Base-by-base conservation (phyloP, 306 rosid genomes). In the Gillenia trifoliata region DNA sequence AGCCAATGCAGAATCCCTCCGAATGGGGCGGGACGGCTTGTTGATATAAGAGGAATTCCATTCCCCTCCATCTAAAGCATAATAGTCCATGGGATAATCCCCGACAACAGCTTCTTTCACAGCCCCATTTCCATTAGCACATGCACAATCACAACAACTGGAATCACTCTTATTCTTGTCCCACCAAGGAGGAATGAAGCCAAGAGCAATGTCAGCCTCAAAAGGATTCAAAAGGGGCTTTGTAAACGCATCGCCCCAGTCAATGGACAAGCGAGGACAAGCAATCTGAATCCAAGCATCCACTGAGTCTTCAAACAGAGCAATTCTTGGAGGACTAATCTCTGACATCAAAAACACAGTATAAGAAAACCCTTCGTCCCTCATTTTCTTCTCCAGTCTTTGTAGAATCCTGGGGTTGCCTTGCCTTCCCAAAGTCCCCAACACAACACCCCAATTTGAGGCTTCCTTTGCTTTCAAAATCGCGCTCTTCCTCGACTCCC, bases 241-340 rank as follows among this genome's bases (percentile, higher is more conserved):
- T 10, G 61, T 70, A 75, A 93, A 93, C 0, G 97, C 97, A 60
- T 93, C 97, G 1, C 98, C 98, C 98, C 98, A 93, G 47, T 93
- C 97, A 57, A 93, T 93, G 10, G 98, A 93, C 52, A 93, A 78
- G 65, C 98, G 76, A 70, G 98, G 97, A 70, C 97, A 91, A 31
- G 98, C 98, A 74, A 93, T 87, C 82, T 93, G 98, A 79, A 93
- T 86, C 98, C 98, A 93, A n/a, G 96, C 94, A 80, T 91, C 96
- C 17, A 93, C 78, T 1, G 98, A 84, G 69, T 91, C 97, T 79
- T 85, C 96, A 66, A 91, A 93, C 79, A 91, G 49, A 5, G 85
- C 80, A 31, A 93, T 77, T 72, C 96, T 88, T 13, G 5, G 49
- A 7, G 98, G 98, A 77, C 94, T 93, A 29, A 93, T 63, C 90